Conservation (phyloP, 768 basidiomycete species). For the Auricularia sp. region DNA sequence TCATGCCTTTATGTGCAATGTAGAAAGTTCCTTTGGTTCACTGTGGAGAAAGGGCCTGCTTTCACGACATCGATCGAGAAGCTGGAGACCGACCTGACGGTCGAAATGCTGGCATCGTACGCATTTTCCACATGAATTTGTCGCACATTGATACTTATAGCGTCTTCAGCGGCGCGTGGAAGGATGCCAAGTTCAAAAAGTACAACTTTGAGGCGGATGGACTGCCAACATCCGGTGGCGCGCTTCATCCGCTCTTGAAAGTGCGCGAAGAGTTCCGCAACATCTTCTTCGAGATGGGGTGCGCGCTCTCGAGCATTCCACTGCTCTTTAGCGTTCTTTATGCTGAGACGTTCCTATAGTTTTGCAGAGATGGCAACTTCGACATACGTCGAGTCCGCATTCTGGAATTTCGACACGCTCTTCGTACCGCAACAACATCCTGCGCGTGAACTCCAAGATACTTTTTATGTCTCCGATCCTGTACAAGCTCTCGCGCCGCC, state of each 20-base stretch:
- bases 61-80: constrained; percentile 90
- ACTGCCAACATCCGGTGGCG: constrained; percentile 78
- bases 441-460: constrained; percentile 94
- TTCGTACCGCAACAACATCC: constrained; percentile 99
- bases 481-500: constrained; percentile 64
- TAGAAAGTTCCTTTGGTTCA: constrained; percentile 95
- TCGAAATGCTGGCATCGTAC: constrained; percentile 87
- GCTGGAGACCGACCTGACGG: constrained; percentile 92
- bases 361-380: constrained; percentile 98
- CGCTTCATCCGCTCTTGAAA: constrained; percentile 91
- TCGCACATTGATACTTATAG: background rate
- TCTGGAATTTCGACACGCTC: constrained; percentile 98
- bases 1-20: background rate
- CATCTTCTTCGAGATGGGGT: constrained; percentile 99
- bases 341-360: constrained; percentile 30
- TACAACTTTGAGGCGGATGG: constrained; percentile 99
- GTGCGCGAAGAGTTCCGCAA: constrained; percentile 95
- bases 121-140: constrained; percentile 18
- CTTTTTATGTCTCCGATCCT: constrained; percentile 98
- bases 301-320: constrained; percentile 14
- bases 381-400: constrained; percentile 91
- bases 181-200: constrained; percentile 86
- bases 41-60: constrained; percentile 68
- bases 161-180: constrained; percentile 75
- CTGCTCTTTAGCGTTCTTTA: background rate